phyloP scores from a whole-genome alignment of 495 filamentous ascomycete genomes.

The Antarctomyces pellizariae region DNA sequence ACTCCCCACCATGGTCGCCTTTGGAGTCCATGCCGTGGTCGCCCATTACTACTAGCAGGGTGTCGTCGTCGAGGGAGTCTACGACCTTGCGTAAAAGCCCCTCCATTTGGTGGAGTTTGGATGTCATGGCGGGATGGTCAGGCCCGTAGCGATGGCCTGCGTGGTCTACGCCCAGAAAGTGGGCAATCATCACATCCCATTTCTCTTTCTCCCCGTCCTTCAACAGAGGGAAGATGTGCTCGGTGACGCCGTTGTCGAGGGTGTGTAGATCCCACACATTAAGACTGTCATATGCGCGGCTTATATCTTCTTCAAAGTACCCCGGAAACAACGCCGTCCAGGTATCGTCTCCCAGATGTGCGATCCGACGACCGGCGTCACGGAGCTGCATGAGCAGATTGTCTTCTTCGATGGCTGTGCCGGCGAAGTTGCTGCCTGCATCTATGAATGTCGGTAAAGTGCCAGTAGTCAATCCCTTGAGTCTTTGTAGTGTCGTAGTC shows the following conservation, averaged over 20 bases:
- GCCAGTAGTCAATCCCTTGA: conserved; percentile 89
- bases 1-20: conserved; percentile 93
- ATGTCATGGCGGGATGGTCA: conserved; percentile 73
- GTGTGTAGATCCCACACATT: conserved; percentile 97
- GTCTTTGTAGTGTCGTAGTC: conserved; percentile 70
- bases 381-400: conserved; percentile 72
- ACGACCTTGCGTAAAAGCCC: conserved; percentile 47
- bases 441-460: conserved; percentile 90
- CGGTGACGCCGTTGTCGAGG: conserved; percentile 85
- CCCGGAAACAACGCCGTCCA: conserved; percentile 84
- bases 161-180: conserved; percentile 91
- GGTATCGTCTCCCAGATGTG: conserved; percentile 89
- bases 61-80: conserved; percentile 53
- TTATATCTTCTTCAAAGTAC: conserved; percentile 70
- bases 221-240: conserved; percentile 73
- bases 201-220: conserved; percentile 27
- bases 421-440: conserved; percentile 82
- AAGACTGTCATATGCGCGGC: conserved; percentile 78
- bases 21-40: conserved; percentile 97
- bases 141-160: conserved; percentile 92
- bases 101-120: conserved; percentile 86
- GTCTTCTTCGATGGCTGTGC: conserved; percentile 93
- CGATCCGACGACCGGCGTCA: conserved; percentile 58
- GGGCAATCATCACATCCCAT: conserved; percentile 86
- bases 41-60: conserved; percentile 84